Conservation (phyloP, 2,329 filamentous ascomycete genomes). For the Colletotrichum cereale region DNA sequence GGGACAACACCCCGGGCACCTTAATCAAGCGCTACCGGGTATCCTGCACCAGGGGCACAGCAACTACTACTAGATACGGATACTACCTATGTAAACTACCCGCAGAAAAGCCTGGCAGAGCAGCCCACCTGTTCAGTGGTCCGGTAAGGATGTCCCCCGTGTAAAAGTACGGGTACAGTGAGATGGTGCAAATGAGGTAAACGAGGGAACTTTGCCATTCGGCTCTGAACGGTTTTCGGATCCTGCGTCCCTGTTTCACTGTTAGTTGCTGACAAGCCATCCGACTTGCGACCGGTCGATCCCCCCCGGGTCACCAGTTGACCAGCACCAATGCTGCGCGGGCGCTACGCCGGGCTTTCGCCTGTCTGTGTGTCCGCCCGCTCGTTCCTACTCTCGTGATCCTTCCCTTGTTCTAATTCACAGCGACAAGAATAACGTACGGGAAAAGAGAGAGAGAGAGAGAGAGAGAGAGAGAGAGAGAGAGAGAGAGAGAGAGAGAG, state of each 20-base stretch:
- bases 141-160: neutral
- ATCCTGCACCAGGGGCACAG: neutral
- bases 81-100: no score
- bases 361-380: slow-evolving; percentile 6
- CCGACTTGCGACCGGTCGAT: slow-evolving; percentile 31
- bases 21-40: neutral
- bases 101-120: slow-evolving; percentile 14
- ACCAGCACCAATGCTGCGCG: neutral
- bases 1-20: slow-evolving; percentile 12
- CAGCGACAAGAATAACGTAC: neutral
- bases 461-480: neutral
- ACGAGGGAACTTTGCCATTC: neutral
- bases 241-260: slow-evolving; percentile 35
- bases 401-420: neutral
- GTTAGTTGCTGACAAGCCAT: slow-evolving; percentile 27
- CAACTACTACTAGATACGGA: no score
- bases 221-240: neutral
- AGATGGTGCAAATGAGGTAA: neutral
- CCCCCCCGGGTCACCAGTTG: slow-evolving; percentile 15
- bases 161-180: no score
- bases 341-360: slow-evolving; percentile 9
- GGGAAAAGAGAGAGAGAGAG: neutral
- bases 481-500: neutral
- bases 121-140: slow-evolving; percentile 7
- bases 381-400: slow-evolving; percentile 4